phyloP scores from a whole-genome alignment of 2,329 filamentous ascomycete species.

The Trichophyton mentagrophytes region DNA sequence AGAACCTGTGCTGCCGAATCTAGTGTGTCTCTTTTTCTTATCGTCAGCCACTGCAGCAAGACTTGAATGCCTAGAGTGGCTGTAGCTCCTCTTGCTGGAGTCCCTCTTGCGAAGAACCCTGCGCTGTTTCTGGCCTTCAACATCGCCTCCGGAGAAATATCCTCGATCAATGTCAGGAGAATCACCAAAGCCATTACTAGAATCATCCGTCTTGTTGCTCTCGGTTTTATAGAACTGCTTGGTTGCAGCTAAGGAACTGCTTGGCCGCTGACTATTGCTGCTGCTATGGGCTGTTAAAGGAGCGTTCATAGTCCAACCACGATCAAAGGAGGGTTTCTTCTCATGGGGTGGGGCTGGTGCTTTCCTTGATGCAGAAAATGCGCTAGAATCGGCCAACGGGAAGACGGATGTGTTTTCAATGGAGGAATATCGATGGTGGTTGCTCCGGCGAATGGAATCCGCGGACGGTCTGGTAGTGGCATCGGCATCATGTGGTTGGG shows the following conservation, averaged over 20 bases:
- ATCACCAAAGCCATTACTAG: constrained; percentile 21
- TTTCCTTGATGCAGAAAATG: constrained; percentile 16
- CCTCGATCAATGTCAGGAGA: constrained; percentile 62
- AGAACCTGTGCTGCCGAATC: constrained; percentile 68
- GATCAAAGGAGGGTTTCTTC: constrained; percentile 48
- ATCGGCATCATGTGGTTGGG: constrained; percentile 30
- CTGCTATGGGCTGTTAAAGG: constrained; percentile 17
- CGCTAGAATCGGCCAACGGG: constrained; percentile 12
- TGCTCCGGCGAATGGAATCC: constrained; percentile 66
- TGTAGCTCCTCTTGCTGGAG: constrained; percentile 27
- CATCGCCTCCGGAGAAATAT: constrained; percentile 84
- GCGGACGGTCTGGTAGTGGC: constrained; percentile 53
- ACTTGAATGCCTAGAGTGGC: constrained; percentile 59
- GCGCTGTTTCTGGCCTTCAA: constrained; percentile 55
- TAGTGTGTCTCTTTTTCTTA: constrained; percentile 59
- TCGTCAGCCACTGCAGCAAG: constrained; percentile 50
- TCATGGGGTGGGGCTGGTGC: constrained; percentile 32
- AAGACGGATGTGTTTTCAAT: constrained; percentile 51
- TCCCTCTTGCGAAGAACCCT: constrained; percentile 69
- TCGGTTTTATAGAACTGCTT: constrained; percentile 14
- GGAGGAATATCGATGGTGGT: constrained; percentile 79
- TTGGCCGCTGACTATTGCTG: constrained; percentile 22
- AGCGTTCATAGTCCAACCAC: constrained; percentile 43
- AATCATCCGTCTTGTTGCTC: constrained; percentile 9
- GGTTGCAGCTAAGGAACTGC: constrained; percentile 21